phyloP scores from a whole-genome alignment of 164 flowering plant species.

The Berberis thunbergii region DNA sequence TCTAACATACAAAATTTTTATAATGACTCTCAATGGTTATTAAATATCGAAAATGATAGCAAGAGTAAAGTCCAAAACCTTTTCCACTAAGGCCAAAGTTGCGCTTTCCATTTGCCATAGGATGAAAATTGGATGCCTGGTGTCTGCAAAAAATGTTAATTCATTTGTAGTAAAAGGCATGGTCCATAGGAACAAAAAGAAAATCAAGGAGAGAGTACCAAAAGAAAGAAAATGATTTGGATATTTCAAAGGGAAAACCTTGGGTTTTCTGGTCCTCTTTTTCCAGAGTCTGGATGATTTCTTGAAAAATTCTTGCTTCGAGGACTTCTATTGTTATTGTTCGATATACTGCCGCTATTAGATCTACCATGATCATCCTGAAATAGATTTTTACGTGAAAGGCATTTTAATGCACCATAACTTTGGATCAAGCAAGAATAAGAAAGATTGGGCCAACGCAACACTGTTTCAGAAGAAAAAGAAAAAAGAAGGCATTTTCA shows the following conservation, averaged over 20 bases:
- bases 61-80: slow-evolving; percentile 7
- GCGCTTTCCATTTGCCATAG: slow-evolving; percentile 12
- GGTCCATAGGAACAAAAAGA: not conserved
- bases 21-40: not conserved
- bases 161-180: not conserved
- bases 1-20: not conserved
- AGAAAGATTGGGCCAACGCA: not conserved
- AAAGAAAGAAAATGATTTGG: not conserved
- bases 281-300: slow-evolving; percentile 6
- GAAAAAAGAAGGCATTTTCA: not conserved
- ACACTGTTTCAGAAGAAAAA: not conserved
- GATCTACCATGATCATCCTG: slow-evolving; percentile 10
- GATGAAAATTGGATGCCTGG: slow-evolving; percentile 13
- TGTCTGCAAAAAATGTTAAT: slow-evolving; percentile 8
- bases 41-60: not conserved
- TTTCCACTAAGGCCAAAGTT: slow-evolving; percentile 10
- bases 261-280: not conserved
- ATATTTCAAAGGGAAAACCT: not conserved
- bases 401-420: not conserved
- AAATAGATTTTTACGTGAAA: not conserved
- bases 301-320: slow-evolving; percentile 8
- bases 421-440: not conserved
- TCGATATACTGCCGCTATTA: slow-evolving; percentile 6
- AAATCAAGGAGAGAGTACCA: not conserved
- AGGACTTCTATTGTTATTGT: slow-evolving; percentile 2